Conservation (phyloP, 768 basidiomycete genomes). For the Lentinula guzmanii region DNA sequence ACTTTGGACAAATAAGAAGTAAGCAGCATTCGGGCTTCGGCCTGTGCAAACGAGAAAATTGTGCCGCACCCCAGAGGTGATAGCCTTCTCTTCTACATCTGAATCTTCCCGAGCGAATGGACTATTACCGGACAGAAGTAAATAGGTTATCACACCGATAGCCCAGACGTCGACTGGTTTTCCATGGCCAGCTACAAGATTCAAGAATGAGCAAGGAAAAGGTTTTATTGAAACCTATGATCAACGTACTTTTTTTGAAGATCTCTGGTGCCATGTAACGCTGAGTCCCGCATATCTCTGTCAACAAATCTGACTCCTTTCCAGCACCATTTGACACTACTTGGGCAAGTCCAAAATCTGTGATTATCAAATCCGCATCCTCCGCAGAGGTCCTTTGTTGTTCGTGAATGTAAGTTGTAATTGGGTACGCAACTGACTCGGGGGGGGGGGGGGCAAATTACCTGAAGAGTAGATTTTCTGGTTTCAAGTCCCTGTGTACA, state of each 20-base stretch:
- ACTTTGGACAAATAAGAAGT: too few species aligned
- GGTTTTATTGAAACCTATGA: background rate
- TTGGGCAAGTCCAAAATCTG: background rate
- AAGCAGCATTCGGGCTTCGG: too few species aligned
- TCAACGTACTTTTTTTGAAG: slow-evolving; percentile 50
- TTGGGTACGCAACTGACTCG: slow-evolving; percentile 34
- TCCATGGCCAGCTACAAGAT: slow-evolving; percentile 50
- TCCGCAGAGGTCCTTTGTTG: slow-evolving; percentile 42
- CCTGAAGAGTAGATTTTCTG: slow-evolving; percentile 74
- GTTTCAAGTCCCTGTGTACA: slow-evolving; percentile 31
- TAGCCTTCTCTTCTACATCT: background rate
- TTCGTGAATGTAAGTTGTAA: slow-evolving; percentile 14
- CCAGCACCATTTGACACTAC: slow-evolving; percentile 37
- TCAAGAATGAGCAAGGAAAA: background rate
- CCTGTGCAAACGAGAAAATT: too few species aligned
- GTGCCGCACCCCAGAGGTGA: slow-evolving; percentile 19
- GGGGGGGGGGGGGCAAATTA: slow-evolving; percentile 48
- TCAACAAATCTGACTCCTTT: slow-evolving; percentile 58
- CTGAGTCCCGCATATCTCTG: slow-evolving; percentile 72
- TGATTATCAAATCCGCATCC: background rate
- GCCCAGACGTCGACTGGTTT: slow-evolving; percentile 76
- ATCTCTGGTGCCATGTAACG: slow-evolving; percentile 76
- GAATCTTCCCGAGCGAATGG: slow-evolving; percentile 57
- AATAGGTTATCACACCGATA: slow-evolving; percentile 79
- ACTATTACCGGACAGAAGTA: slow-evolving; percentile 64